Evolutionary conservation across 352 stramenopile species (phyloP).

Genomic region (Phytopythium aichiense): DNA sequence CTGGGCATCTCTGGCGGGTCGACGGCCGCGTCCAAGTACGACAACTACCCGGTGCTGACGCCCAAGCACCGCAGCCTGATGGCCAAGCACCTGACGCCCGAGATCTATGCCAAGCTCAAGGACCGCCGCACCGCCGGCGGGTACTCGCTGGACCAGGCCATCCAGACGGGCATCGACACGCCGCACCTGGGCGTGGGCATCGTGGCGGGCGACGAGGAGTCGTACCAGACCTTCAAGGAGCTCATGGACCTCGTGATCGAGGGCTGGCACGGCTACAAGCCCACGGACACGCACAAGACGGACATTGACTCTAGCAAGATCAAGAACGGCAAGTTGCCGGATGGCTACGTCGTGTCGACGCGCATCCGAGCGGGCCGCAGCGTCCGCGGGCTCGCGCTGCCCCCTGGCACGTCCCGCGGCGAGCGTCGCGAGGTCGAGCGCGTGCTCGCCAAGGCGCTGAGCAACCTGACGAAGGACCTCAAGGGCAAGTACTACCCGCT

Average conservation of each 20-base stretch:
- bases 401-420: constrained; percentile 61
- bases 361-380: constrained; percentile 84
- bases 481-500: constrained; percentile 79
- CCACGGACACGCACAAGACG: constrained; percentile 52
- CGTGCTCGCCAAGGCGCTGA: constrained; percentile 70
- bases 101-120: constrained; percentile 71
- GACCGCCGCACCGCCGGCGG: constrained; percentile 52
- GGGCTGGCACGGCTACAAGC: constrained; percentile 77
- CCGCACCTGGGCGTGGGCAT: constrained; percentile 72
- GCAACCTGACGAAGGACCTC: constrained; percentile 59
- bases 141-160: constrained; percentile 83
- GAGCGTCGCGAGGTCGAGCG: constrained; percentile 67
- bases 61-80: constrained; percentile 71
- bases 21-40: constrained; percentile 25
- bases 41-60: constrained; percentile 79
- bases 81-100: constrained; percentile 69
- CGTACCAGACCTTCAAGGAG: constrained; percentile 72
- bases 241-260: constrained; percentile 79
- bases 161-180: constrained; percentile 68
- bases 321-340: constrained; percentile 43
- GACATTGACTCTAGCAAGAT: constrained; percentile 74
- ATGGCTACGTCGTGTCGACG: constrained; percentile 87
- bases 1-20: constrained; percentile 36
- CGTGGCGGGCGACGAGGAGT: constrained; percentile 80
- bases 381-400: constrained; percentile 78